These are phyloP conservation scores for Tetrastigma voinierianum DNA, from an alignment of 164 flowering plant species.

Conservation along the genomic window DNA sequence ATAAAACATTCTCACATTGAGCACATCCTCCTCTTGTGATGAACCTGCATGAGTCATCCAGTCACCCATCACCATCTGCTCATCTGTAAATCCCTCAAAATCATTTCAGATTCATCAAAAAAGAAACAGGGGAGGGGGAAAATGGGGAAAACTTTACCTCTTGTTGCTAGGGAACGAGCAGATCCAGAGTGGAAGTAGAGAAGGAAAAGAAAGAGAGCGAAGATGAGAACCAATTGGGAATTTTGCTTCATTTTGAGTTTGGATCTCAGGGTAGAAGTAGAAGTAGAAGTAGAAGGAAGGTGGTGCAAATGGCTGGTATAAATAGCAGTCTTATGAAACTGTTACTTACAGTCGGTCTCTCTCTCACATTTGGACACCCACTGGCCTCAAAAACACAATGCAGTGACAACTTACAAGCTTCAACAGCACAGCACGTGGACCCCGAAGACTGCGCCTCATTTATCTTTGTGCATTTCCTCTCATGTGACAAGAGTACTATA, in stretches of 20 bases:
- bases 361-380: slow-evolving; percentile 11
- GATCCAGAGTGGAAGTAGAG: slow-evolving; percentile 7
- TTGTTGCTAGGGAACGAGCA: slow-evolving; percentile 15
- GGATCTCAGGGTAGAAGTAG: no score
- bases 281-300: slow-evolving; percentile 2
- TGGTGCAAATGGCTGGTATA: slow-evolving; percentile 7
- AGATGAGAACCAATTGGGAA: slow-evolving; percentile 6
- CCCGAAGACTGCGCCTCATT: slow-evolving; percentile 6
- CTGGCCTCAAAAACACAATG: not conserved
- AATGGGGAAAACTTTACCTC: slow-evolving; percentile 10
- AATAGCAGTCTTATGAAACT: slow-evolving; percentile 9
- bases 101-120: not conserved
- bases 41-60: not conserved
- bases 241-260: slow-evolving; percentile 16
- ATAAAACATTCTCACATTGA: slow-evolving; percentile 4
- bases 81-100: slow-evolving; percentile 4
- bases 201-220: slow-evolving; percentile 17
- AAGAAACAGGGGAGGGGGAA: not conserved
- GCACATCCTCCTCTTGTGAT: slow-evolving; percentile 6
- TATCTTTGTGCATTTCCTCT: no score
- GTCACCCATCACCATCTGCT: slow-evolving; percentile 4
- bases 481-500: no score
- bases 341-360: not conserved
- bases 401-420: not conserved
- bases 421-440: slow-evolving; percentile 15